Evolutionary conservation across 2,329 filamentous ascomycete genomes (phyloP).

Genomic region (Xylaria sp.): DNA sequence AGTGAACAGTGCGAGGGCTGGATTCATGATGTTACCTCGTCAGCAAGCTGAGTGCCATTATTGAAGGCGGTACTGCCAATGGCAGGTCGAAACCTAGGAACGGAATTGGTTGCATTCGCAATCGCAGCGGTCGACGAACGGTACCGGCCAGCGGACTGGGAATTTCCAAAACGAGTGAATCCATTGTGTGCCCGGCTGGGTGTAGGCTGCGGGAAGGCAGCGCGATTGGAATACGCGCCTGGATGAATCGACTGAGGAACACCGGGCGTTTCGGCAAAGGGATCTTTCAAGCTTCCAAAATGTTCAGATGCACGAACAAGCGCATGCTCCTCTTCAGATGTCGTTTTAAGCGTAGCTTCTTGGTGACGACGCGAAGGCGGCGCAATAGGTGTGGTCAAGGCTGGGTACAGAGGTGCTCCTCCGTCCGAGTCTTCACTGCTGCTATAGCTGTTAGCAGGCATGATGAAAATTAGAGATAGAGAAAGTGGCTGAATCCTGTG

Average conservation of each 20-base stretch:
- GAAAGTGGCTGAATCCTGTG: neutral
- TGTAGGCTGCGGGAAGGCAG: constrained; percentile 15
- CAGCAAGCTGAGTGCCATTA: neutral
- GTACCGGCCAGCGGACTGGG: constrained; percentile 7
- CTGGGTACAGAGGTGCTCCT: constrained; percentile 29
- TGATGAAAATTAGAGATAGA: neutral
- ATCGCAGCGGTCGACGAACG: constrained; percentile 6
- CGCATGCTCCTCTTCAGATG: constrained; percentile 33
- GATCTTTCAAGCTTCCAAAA: constrained; percentile 28
- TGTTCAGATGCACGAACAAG: constrained; percentile 32
- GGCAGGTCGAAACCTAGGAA: constrained; percentile 10
- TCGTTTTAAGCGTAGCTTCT: constrained; percentile 10
- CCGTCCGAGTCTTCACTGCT: constrained; percentile 32
- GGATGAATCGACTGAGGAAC: constrained; percentile 30
- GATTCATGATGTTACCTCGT: constrained; percentile 10
- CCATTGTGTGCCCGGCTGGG: constrained; percentile 15
- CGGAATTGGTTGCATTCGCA: neutral
- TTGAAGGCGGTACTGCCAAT: neutral
- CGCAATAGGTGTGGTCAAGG: constrained; percentile 15
- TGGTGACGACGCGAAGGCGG: neutral
- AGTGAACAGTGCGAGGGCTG: no score
- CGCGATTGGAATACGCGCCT: neutral
- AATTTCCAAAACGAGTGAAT: constrained; percentile 1
- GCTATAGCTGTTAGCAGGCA: constrained; percentile 24
- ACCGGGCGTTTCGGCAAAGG: constrained; percentile 24